These are phyloP conservation scores for Clarkia xantiana DNA, from an alignment of 345 rosid species.

Conservation along the genomic window DNA sequence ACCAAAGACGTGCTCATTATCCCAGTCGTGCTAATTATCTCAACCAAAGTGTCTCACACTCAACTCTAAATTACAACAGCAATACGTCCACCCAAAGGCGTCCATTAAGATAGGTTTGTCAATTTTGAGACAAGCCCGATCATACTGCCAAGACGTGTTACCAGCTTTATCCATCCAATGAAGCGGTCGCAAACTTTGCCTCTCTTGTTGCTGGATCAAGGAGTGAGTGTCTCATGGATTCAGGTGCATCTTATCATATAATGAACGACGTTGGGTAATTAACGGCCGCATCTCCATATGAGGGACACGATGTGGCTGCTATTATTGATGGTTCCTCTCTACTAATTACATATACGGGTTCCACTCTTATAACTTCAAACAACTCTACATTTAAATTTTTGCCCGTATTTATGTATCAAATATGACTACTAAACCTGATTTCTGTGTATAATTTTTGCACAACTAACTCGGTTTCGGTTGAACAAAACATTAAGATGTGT, in stretches of 20 bases:
- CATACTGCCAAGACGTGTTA: background rate
- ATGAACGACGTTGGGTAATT: background rate
- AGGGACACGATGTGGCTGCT: conserved; percentile 3
- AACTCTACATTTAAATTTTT: no score
- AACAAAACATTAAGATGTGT: no score
- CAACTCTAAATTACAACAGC: no score
- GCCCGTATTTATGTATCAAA: no score
- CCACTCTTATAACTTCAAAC: no score
- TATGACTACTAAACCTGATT: no score
- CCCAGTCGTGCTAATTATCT: no score
- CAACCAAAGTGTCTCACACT: no score
- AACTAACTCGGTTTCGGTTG: no score
- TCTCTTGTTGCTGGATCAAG: background rate
- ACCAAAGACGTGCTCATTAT: no score
- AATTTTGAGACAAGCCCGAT: background rate
- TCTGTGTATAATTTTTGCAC: no score
- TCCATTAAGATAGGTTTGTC: background rate
- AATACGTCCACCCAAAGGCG: background rate
- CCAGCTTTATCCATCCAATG: background rate
- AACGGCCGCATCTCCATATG: background rate
- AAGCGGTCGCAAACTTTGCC: background rate
- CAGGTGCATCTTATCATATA: no score
- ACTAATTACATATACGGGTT: conserved; percentile 4
- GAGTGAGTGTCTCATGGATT: background rate
- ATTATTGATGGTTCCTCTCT: conserved; percentile 2